Conservation (phyloP, 495 filamentous ascomycete species). For the Annulohypoxylon moriforme region DNA sequence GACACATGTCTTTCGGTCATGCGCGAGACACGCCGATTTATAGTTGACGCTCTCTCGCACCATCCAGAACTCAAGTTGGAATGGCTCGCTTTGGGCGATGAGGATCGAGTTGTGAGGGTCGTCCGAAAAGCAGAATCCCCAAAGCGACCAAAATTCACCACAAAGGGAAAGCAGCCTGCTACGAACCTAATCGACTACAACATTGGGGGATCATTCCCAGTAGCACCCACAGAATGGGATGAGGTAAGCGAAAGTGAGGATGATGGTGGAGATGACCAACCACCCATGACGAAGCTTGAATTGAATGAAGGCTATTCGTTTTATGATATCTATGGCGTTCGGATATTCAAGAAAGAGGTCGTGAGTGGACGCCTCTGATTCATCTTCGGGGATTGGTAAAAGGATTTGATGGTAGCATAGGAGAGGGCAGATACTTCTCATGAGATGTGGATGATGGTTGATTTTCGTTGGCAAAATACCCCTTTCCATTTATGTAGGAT, state of each 20-base stretch:
- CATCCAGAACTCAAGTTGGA: slow-evolving; percentile 63
- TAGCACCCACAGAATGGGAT: slow-evolving; percentile 43
- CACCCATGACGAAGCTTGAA: slow-evolving; percentile 45
- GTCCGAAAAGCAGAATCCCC: slow-evolving; percentile 44
- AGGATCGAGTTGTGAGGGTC: slow-evolving; percentile 56
- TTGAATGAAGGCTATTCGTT: slow-evolving; percentile 55
- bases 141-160: slow-evolving; percentile 46
- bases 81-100: slow-evolving; percentile 63
- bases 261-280: slow-evolving; percentile 43
- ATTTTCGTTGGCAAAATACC: slow-evolving; percentile 33
- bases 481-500: slow-evolving; percentile 1
- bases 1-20: slow-evolving; percentile 62
- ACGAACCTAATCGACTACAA: neutral
- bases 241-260: slow-evolving; percentile 51
- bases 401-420: neutral
- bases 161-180: slow-evolving; percentile 46
- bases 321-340: slow-evolving; percentile 59
- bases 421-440: neutral
- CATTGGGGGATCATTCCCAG: slow-evolving; percentile 28
- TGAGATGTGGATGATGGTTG: neutral
- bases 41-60: slow-evolving; percentile 64
- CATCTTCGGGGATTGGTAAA: neutral
- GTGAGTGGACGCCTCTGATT: slow-evolving; percentile 51
- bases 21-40: slow-evolving; percentile 62
- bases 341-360: slow-evolving; percentile 65